Base-by-base conservation (phyloP, 768 basidiomycete genomes). In the Goffeauzyma gilvescens region DNA sequence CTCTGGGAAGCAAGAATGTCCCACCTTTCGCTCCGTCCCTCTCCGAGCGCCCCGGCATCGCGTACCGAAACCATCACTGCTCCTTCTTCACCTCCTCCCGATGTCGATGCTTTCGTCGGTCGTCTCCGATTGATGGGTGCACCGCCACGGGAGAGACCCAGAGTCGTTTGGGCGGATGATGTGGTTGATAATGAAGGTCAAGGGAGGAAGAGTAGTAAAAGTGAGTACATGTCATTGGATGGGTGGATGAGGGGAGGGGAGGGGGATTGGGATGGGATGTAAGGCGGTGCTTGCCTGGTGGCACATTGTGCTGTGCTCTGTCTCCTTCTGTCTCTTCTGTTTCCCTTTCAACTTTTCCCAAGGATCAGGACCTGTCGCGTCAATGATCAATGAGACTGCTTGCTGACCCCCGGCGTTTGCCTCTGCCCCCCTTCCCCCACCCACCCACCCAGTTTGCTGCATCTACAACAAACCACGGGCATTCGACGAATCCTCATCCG, bases 201-300 rank as follows among this genome's bases (percentile, higher is more conserved):
- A 46, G 84, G 83, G 6, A 76, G 73, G 70, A 90, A 93, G 65
- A 83, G 80, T 50, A 85, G 84, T 22, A 95, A 95, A 67, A 86
- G 89, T 90, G 51, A 49, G 80, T 72, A 26, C 17, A 9, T 30
- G 22, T 12, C 39, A 32, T 27, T 41, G 25, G 20, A 36, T 25
- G 22, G 32, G 18, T 24, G 12, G 26, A 21, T 39, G 18, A 38
- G 28, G n/a, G 28, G 28, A 30, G 28, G 9, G 28, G 28, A n/a
- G 9, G 28, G n/a, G n/a, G 28, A 9, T 30, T 9, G 28, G 9
- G 28, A 35, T 35, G 8, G 8, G 18, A 17, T 20, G 9, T 23
- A n/a, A 7, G n/a, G 15, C 27, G 37, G 14, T 26, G 15, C 24
- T 33, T 15, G 26, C 26, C 25, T 13, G n/a, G 31, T 17, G 15